phyloP scores from a whole-genome alignment of 805 yeast genomes.

The Jamesozyma gamospora region DNA sequence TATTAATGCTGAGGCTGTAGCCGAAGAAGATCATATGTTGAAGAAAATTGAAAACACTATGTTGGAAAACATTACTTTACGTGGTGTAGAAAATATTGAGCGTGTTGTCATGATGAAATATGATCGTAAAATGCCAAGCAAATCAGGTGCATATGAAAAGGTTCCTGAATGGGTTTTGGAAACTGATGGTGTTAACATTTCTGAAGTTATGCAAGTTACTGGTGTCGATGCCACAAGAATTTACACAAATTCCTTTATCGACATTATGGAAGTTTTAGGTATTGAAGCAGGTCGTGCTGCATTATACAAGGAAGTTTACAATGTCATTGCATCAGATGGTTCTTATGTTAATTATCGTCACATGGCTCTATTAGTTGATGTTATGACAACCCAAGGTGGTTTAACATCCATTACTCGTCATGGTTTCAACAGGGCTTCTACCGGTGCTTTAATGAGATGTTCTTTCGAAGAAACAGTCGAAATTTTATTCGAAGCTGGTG shows the following conservation, averaged over 20 bases:
- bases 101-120: conserved; percentile 78
- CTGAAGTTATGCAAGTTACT: conserved; percentile 88
- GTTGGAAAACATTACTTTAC: conserved; percentile 86
- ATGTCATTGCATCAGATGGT: conserved; percentile 99
- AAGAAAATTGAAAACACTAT: conserved; percentile 92
- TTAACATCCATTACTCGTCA: conserved; percentile 98
- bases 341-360: conserved; percentile 98
- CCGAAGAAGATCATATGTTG: conserved; percentile 94
- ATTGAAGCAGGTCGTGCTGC: conserved; percentile 97
- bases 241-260: conserved; percentile 94
- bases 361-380: conserved; percentile 94
- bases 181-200: conserved; percentile 94
- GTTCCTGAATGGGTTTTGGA: conserved; percentile 96
- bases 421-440: conserved; percentile 96
- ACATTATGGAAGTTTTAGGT: conserved; percentile 88
- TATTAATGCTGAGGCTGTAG: conserved; percentile 85
- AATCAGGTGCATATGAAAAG: conserved; percentile 77
- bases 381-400: conserved; percentile 97
- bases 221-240: conserved; percentile 90
- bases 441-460: conserved; percentile 99
- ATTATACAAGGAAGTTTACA: conserved; percentile 83
- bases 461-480: conserved; percentile 99
- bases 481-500: conserved; percentile 94
- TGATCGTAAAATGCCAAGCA: conserved; percentile 61
- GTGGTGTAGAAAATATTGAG: conserved; percentile 91